Base-by-base conservation (phyloP, 192 early-diverging fungal species). In the Coemansia sp. region DNA sequence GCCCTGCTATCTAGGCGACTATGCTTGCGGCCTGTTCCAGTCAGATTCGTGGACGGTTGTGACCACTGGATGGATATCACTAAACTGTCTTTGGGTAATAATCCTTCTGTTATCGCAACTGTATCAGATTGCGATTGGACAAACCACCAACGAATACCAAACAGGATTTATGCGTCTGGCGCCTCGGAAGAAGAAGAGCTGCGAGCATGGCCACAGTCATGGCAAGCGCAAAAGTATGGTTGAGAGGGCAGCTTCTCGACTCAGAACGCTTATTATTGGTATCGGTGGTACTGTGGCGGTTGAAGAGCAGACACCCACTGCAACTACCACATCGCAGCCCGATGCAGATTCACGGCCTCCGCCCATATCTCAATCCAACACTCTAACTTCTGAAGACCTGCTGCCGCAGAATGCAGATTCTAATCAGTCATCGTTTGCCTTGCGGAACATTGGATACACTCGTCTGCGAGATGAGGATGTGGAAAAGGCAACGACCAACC, bases 141-240 rank as follows among this genome's bases (percentile, higher is more conserved):
- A 85, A 60, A 98, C 97, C 0, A 97, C 97, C 19, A 97, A 97
- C 72, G 97, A 98, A 77, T 67, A 86, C 21, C 85, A 88, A 49
- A 98, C 94, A 49, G 89, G 83, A 44, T 88, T 92, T 57, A 24
- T 65, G 64, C 31, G 76, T 14, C 38, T 79, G 18, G 56, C 71
- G 63, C 61, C 74, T 41, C 65, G 66, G 54, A 38, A 59, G 21
- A n/a, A 50, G 38, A 41, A 64, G 57, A 24, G 49, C 18, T 47
- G 66, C 62, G 31, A 30, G 41, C 72, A 74, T 54, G 56, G 60
- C 8, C 72, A 61, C 22, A 23, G 16, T 0, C 57, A 50, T 7
- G 62, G 69, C 53, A 49, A 53, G 2, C 49, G 41, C 34, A 47
- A 57, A 6, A 54, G 66, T 5, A 51, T 60, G 3, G 28, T 67